Base-by-base conservation (phyloP, 352 stramenopile species). In the Phytophthora kernoviae region DNA sequence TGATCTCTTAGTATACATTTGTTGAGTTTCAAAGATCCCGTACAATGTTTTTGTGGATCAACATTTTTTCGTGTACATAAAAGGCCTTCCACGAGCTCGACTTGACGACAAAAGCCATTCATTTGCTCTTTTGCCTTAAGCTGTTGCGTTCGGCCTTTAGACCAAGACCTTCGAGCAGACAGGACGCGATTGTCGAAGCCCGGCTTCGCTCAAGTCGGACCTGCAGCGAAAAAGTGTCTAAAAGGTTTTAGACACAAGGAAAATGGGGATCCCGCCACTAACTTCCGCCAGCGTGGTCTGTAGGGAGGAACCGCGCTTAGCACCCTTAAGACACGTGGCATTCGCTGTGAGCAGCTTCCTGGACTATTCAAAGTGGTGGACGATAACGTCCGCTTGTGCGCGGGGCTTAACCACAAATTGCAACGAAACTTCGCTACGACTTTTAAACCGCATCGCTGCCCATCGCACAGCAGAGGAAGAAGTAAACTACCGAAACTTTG, bases 321-420 rank as follows among this genome's bases (percentile, higher is more conserved):
- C 67, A 39, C 62, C 62, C 4, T 32, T 76, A n/a, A 45, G 61
- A 47, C 67, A 76, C 58, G 58, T 76, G 48, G 61, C 55, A 10
- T 32, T 43, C 2, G 18, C 54, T 4, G 58, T 76, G 14, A 76
- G 67, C 58, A 60, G 50, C 53, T 73, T 73, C 39, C 42, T 76
- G 8, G 67, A 76, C 67, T 54, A 50, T 17, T 76, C 63, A 5
- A 46, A 18, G 22, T 54, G 22, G 17, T 73, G 67, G 67, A 60
- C 33, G 18, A 59, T 76, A n/a, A 43, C 56, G 11, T 49, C 48
- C 34, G 65, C 65, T 21, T 64, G 65, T 27, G 55, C 62, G 18
- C 52, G 46, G 14, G 47, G 39, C 5, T 18, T 17, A 17, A 39
- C 33, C 10, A 14, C 10, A 17, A 37, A 43, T 27, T 41, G 34